Base-by-base conservation (phyloP, 768 basidiomycete genomes). In the Phanerochaete sordida region DNA sequence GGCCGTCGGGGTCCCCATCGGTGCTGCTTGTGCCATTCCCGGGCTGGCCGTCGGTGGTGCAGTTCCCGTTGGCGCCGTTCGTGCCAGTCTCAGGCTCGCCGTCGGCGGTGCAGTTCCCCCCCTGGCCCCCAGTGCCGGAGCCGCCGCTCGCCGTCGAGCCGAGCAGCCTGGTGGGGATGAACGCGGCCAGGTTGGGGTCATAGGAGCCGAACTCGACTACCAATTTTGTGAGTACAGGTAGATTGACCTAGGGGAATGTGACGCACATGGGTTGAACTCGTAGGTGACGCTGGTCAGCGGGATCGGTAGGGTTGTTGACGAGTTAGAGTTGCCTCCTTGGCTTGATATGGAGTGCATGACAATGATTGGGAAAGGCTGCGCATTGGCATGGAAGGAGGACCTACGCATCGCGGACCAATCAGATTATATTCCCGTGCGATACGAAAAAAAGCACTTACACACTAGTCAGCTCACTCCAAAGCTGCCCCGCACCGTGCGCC, bases 171-270 rank as follows among this genome's bases (percentile, higher is more conserved):
- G 84, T 74, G 47, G 87, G 85, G 67, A 81, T 78, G 70, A 88
- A 91, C 1, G 88, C 85, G 21, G 84, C 84, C 8, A 90, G 74
- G 52, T 71, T 78, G 11, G 89, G 86, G 65, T 93, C 90, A 72
- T 81, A 92, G 0, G 88, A 90, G 3, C 88, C 90, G 48, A 87
- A 78, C 66, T 90, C 88, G 61, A 83, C 69, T n/a, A n/a, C n/a
- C n/a, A n/a, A n/a, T n/a, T n/a, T n/a, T n/a, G n/a, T n/a, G n/a
- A n/a, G n/a, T n/a, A n/a, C n/a, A n/a, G n/a, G n/a, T n/a, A n/a
- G n/a, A n/a, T n/a, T n/a, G n/a, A n/a, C n/a, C n/a, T n/a, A n/a
- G n/a, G n/a, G n/a, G n/a, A n/a, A n/a, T n/a, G n/a, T n/a, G 30
- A 52, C 39, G 61, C 33, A 66, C 61, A 65, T 53, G 63, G 60